A percentile compares a stretch with the other conserved stretches of the same genome.
phyloP scores from a whole-genome alignment of 2,329 filamentous ascomycete species.

The Sclerotinia minor region DNA sequence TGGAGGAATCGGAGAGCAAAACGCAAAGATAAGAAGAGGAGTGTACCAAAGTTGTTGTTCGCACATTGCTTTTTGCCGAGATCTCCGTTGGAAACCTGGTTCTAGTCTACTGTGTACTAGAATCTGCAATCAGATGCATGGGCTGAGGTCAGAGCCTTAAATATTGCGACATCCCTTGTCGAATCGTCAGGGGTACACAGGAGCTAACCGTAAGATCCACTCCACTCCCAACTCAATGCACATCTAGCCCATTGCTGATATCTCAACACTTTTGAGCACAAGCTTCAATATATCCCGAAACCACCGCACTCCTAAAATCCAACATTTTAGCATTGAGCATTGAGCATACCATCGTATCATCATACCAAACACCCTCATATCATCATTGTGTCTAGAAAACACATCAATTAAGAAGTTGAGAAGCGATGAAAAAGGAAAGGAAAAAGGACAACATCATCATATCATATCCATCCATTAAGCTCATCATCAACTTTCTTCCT shows the following conservation, averaged over 20 bases:
- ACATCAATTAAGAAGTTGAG: neutral
- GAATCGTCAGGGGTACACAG: too few relatives aligned
- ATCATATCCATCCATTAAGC: constrained; percentile 19
- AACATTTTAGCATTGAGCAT: neutral
- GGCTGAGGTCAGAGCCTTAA: too few relatives aligned
- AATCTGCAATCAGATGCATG: too few relatives aligned
- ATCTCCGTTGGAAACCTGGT: too few relatives aligned
- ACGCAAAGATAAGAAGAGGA: too few relatives aligned
- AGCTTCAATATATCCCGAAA: neutral
- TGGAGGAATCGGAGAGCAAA: too few relatives aligned
- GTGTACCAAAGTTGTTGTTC: too few relatives aligned
- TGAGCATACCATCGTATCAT: neutral
- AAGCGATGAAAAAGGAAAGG: neutral
- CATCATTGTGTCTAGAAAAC: constrained; percentile 4
- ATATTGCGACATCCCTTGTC: too few relatives aligned
- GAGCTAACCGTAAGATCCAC: too few relatives aligned
- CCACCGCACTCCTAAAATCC: neutral
- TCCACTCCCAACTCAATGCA: neutral
- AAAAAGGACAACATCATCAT: neutral
- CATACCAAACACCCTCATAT: neutral
- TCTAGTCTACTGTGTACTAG: too few relatives aligned
- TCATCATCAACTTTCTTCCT: constrained; percentile 32
- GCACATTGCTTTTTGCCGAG: too few relatives aligned
- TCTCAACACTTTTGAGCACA: neutral
- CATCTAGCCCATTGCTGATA: neutral